A percentile compares a stretch with the other conserved stretches of the same genome.
Conservation (phyloP, 345 rosid species). For the Lepidium didymum region DNA sequence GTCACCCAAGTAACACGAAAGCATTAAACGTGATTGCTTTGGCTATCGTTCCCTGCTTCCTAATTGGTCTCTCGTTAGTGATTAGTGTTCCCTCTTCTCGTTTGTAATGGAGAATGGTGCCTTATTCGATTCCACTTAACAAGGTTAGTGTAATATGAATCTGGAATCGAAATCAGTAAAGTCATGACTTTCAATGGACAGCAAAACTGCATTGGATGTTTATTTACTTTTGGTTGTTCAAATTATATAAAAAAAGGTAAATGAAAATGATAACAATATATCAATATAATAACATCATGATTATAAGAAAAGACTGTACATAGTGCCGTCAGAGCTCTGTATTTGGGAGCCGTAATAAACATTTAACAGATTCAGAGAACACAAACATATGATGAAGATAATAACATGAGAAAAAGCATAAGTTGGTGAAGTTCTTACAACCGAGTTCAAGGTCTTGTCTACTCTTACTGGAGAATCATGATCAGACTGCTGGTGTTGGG, state of each 20-base stretch:
- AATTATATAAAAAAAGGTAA: not conserved
- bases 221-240: not conserved
- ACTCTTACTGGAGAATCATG: slow-evolving; percentile 3
- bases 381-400: slow-evolving; percentile 4
- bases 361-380: slow-evolving; percentile 5
- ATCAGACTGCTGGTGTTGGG: slow-evolving; percentile 17
- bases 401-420: slow-evolving; percentile 12
- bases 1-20: too few relatives aligned
- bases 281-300: not conserved
- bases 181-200: too few relatives aligned
- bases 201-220: slow-evolving; percentile 24
- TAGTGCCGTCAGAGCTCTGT: not conserved
- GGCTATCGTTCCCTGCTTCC: too few relatives aligned
- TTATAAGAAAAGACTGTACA: slow-evolving; percentile 12
- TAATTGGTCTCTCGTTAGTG: too few relatives aligned
- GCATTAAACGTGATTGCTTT: too few relatives aligned
- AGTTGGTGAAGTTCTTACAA: slow-evolving; percentile 17
- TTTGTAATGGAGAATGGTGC: too few relatives aligned
- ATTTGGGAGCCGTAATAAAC: not conserved
- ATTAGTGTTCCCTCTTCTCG: too few relatives aligned
- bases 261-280: not conserved
- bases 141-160: too few relatives aligned
- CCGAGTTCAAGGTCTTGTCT: slow-evolving; percentile 9
- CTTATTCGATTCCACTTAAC: too few relatives aligned
- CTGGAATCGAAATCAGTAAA: too few relatives aligned